Base-by-base conservation (phyloP, 345 rosid species). In the Erucastrum elatum region DNA sequence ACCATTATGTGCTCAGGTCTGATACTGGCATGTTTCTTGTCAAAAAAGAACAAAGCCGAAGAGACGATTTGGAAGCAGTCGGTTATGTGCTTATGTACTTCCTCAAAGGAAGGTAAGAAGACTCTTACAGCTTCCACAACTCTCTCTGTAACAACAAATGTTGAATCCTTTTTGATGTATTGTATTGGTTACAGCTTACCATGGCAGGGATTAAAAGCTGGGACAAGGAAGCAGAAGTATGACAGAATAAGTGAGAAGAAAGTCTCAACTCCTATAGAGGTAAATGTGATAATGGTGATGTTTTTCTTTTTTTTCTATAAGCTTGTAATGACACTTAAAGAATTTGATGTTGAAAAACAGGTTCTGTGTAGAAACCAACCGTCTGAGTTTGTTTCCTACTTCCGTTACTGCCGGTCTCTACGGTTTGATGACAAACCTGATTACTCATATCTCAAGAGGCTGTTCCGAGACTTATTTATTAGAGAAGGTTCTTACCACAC, bases 351-450 rank as follows among this genome's bases (percentile, higher is more conserved):
- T 71, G 26, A 7, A 1, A 30, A 61, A 56, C 7, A 91, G 97
- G 87, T 86, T 31, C 84, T 91, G 44, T 91, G 94, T 79, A 91
- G 85, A 84, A 86, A 87, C 58, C 86, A 86, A 31, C 93, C 90
- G 9, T 75, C 93, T 17, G 93, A 91, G 79, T 91, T 90, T 74
- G 88, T 82, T 74, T 87, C 94, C 69, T 91, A 91, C 79, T 91
- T 91, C 75, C 97, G 90, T 63, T 90, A 88, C 70, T 91, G 97
- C 81, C 94, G 97, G 27, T 85, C 97, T 62, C 78, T 91, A 83
- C 91, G 92, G 66, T 90, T 91, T 80, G 97, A 91, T 82, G 97
- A 91, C 83, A 91, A 90, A 82, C 97, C 97, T 39, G 97, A 91
- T 74, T 91, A 91, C 85, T 90, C 97, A 53, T 90, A 91, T 86